phyloP scores from a whole-genome alignment of 345 rosid species.

The Corchorus olitorius region DNA sequence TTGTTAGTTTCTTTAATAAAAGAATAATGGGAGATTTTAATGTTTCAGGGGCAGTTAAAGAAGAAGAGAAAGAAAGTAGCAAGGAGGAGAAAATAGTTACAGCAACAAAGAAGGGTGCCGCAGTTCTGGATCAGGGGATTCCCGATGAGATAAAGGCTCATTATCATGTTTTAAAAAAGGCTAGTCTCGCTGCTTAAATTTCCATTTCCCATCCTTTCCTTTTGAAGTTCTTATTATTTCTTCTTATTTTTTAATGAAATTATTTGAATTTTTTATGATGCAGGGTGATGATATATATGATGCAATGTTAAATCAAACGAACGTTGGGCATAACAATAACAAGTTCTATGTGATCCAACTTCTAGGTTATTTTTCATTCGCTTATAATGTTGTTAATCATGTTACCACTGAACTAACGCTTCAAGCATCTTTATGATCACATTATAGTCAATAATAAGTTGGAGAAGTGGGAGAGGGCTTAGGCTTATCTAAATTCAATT shows the following conservation, averaged over 20 bases:
- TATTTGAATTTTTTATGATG: constrained; percentile 22
- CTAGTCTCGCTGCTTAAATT: constrained; percentile 16
- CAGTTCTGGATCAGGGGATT: constrained; percentile 74
- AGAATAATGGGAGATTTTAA: not conserved
- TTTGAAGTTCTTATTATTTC: not conserved
- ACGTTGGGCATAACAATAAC: constrained; percentile 74
- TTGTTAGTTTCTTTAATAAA: not conserved
- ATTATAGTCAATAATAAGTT: not conserved
- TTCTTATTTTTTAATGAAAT: not conserved
- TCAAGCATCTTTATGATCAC: not conserved
- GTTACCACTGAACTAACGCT: not conserved
- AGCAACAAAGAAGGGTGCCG: constrained; percentile 79
- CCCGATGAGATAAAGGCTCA: constrained; percentile 72
- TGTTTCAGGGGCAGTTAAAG: constrained; percentile 29
- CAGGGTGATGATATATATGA: constrained; percentile 82
- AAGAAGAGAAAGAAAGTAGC: constrained; percentile 32
- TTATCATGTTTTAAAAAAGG: constrained; percentile 79
- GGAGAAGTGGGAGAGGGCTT: not conserved
- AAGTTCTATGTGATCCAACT: constrained; percentile 83
- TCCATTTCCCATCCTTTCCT: not conserved
- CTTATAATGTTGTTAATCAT: constrained; percentile 1
- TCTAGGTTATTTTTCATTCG: constrained; percentile 51
- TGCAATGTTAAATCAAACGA: constrained; percentile 86
- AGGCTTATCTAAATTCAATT: not conserved
- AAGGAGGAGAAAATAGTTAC: constrained; percentile 59